These are phyloP conservation scores for Talaromyces sp. DNA, from an alignment of 2,329 filamentous ascomycete species.

Conservation along the genomic window DNA sequence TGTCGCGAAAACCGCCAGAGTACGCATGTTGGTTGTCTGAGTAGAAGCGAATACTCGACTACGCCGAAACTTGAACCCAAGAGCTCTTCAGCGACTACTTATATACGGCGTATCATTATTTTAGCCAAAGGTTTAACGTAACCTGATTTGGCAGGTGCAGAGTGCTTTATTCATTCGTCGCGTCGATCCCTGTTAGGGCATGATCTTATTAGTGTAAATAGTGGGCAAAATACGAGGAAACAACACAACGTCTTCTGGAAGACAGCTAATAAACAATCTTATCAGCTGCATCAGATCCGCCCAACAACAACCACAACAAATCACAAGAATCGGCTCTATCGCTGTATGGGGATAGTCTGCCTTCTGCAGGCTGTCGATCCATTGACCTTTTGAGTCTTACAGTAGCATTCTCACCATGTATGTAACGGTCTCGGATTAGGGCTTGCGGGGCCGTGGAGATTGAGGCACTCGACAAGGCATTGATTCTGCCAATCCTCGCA, in stretches of 20 bases:
- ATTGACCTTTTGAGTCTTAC: background rate
- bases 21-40: constrained; percentile 1
- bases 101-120: background rate
- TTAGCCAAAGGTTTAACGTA: background rate
- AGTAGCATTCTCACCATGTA: background rate
- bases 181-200: background rate
- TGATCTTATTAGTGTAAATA: background rate
- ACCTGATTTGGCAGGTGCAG: background rate
- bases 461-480: background rate
- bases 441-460: background rate
- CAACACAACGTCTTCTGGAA: background rate
- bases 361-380: background rate
- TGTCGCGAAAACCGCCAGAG: background rate
- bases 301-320: background rate
- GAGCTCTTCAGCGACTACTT: background rate
- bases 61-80: background rate
- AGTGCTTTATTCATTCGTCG: background rate
- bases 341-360: background rate
- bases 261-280: no score
- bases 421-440: background rate
- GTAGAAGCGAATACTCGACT: no score
- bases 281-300: background rate
- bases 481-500: background rate
- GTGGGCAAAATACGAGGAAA: background rate
- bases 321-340: background rate